Percentiles rank a stretch among this genome's conserved stretches.
phyloP scores from a whole-genome alignment of 495 filamentous ascomycete genomes.

The Penicillium roqueforti region DNA sequence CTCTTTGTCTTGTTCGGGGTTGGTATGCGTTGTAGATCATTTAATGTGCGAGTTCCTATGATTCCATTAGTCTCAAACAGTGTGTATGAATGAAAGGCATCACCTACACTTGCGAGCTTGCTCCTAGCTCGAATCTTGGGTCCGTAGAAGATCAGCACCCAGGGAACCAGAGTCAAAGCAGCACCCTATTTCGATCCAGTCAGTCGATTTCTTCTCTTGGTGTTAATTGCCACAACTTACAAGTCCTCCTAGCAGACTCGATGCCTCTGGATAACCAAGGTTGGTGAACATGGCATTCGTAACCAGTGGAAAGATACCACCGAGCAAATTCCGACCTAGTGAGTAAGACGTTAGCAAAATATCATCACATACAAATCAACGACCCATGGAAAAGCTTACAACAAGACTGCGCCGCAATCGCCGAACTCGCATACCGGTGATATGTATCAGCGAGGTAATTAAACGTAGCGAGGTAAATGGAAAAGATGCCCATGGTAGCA shows the following conservation, averaged over 20 bases:
- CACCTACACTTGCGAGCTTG: conserved; percentile 62
- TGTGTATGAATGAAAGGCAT: background rate
- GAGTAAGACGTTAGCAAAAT: conserved; percentile 4
- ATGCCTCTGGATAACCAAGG: conserved; percentile 68
- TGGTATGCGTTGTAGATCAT: background rate
- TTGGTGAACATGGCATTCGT: conserved; percentile 66
- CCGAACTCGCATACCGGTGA: conserved; percentile 77
- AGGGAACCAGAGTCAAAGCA: conserved; percentile 73
- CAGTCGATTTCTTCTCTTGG: conserved; percentile 2
- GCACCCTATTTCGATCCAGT: conserved; percentile 39
- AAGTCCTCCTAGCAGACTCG: conserved; percentile 72
- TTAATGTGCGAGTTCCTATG: conserved; percentile 32
- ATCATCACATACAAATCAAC: background rate
- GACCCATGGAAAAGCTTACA: conserved; percentile 34
- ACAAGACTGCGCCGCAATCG: conserved; percentile 82
- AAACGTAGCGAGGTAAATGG: conserved; percentile 84
- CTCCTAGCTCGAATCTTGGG: conserved; percentile 72
- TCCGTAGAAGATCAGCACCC: conserved; percentile 79
- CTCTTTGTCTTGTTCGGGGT: background rate
- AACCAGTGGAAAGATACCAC: conserved; percentile 77
- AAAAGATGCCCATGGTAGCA: conserved; percentile 84
- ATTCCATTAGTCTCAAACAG: conserved; percentile 9
- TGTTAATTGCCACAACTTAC: conserved; percentile 22
- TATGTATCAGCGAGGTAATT: conserved; percentile 95
- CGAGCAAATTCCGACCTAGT: conserved; percentile 71